Percentiles rank a stretch among this genome's conserved stretches.
Conservation (phyloP, 2,329 filamentous ascomycete genomes). For the Coniochaeta sp. region DNA sequence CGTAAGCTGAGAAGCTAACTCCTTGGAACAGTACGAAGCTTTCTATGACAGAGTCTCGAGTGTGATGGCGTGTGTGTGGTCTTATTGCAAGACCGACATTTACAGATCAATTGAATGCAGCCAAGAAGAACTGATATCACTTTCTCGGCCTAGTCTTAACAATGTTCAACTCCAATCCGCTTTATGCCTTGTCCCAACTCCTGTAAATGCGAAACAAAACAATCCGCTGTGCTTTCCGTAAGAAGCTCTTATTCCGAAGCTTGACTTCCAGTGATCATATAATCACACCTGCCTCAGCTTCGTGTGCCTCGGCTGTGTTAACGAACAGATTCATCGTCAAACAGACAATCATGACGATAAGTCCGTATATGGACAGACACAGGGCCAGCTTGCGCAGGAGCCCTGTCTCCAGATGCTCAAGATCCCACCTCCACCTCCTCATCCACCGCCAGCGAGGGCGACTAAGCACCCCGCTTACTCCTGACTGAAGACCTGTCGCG, state of each 20-base stretch:
- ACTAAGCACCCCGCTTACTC: slow-evolving; percentile 25
- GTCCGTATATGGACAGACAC: slow-evolving; percentile 72
- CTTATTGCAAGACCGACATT: no score
- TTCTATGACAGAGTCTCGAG: no score
- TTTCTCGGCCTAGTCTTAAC: no score
- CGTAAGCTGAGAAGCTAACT: no score
- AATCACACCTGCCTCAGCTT: slow-evolving; percentile 4
- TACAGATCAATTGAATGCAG: no score
- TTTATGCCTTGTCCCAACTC: not conserved
- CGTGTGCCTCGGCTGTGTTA: not conserved
- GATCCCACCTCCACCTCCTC: slow-evolving; percentile 50
- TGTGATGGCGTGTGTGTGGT: no score
- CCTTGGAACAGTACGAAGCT: no score
- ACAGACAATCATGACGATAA: slow-evolving; percentile 84
- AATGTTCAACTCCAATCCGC: not conserved
- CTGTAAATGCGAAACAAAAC: not conserved
- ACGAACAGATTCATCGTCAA: slow-evolving; percentile 73
- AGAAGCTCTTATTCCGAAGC: not conserved
- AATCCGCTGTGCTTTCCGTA: not conserved
- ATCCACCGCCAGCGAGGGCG: slow-evolving; percentile 40
- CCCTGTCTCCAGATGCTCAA: slow-evolving; percentile 56
- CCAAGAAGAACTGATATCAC: no score
- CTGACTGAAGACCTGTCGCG: slow-evolving; percentile 35
- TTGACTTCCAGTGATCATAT: not conserved
- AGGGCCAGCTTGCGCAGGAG: slow-evolving; percentile 66